Base-by-base conservation (phyloP, 2,329 filamentous ascomycete genomes). In the Colletotrichum sp. region DNA sequence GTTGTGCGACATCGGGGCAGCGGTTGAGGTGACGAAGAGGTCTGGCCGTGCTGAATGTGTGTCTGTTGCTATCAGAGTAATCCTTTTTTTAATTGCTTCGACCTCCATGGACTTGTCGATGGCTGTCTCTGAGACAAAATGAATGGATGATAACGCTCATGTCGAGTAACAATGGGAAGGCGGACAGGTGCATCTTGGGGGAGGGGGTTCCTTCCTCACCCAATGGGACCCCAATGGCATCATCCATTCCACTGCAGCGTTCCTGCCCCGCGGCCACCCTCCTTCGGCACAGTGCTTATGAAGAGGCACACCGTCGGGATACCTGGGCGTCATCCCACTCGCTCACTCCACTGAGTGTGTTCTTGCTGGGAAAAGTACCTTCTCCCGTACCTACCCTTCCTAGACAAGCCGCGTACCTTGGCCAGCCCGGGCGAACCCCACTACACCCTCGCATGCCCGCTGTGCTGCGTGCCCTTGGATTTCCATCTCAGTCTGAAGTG, bases 371-470 rank as follows among this genome's bases (percentile, higher is more conserved):
- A 52, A 52, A 52, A 2, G 43, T 52, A 52, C 43, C 43, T 52
- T 52, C 43, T 21, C 43, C 43, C 43, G 43, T 52, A 52, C 43
- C 43, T 52, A 52, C 43, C 43, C 12, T 21, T 52, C 43, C 43
- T 21, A 52, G 43, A 52, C n/a, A 52, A 52, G 43, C 43, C 43
- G 43, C 43, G 43, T 58, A 26, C 55, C 55, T 58, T 26, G 24
- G 55, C 67, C 30, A 34, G 67, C 57, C 57, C 26, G 55, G 43
- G 43, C 43, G 43, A 69, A 76, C 74, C 74, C 74, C 74, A 76
- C 74, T 61, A 76, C 74, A 76, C 74, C 65, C 71, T 75, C 73
- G 70, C 65, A 72, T 57, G 67, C 55, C 69, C 34, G n/a, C 34
- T 61, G 28, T 30, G 15, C 30, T 30, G 36, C 58, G 10, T 43